Evolutionary conservation across 768 basidiomycete genomes (phyloP).

Genomic region (Xanthoconium purpureum): DNA sequence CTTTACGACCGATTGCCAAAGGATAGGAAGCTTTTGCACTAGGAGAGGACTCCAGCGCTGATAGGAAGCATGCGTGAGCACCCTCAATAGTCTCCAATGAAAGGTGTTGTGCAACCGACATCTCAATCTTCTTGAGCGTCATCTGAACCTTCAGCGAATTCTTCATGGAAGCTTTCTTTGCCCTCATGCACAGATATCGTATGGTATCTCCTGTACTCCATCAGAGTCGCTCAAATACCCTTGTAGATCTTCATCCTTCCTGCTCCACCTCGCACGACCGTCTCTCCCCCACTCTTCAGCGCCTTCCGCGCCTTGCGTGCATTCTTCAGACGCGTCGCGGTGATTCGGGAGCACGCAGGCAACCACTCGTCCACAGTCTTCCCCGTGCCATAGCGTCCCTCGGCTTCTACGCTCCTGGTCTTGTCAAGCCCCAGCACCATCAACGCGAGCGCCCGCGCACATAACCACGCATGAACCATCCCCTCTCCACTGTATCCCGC

Average conservation of each 20-base stretch:
- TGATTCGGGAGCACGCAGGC: conserved; percentile 21
- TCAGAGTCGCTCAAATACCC: conserved; percentile 9
- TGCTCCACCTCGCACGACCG: conserved; percentile 13
- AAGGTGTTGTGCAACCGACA: no score
- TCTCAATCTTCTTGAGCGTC: no score
- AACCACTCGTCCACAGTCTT: conserved; percentile 26
- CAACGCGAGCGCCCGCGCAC: conserved; percentile 53
- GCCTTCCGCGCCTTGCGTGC: conserved; percentile 2
- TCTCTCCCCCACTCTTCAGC: background rate
- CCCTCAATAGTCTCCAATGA: no score
- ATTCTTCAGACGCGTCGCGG: conserved; percentile 10
- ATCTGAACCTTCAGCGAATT: no score
- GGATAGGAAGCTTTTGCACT: no score
- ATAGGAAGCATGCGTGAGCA: no score
- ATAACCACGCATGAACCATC: conserved; percentile 69
- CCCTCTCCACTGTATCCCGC: conserved; percentile 74
- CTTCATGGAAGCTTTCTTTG: no score
- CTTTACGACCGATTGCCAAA: no score
- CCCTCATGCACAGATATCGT: no score
- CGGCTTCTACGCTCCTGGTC: conserved; percentile 2
- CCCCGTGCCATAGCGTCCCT: conserved; percentile 20
- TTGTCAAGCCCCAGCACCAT: conserved; percentile 52
- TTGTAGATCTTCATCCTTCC: conserved; percentile 28
- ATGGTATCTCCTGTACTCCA: no score
- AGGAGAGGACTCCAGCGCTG: no score